phyloP scores from a whole-genome alignment of 805 yeast genomes.

The Komagataella populi region DNA sequence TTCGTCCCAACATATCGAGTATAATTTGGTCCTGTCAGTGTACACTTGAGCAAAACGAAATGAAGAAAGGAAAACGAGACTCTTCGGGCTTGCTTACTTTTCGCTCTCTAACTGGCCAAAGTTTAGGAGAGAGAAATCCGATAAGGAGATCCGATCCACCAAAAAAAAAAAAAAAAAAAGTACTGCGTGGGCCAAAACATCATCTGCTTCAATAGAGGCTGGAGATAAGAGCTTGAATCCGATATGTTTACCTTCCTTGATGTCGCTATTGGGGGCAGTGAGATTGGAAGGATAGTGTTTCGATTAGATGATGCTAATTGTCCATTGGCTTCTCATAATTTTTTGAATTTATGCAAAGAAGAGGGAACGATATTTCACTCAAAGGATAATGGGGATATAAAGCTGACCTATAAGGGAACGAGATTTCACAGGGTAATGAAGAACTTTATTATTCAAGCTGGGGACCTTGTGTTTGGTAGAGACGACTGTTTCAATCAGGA shows the following conservation, averaged over 20 bases:
- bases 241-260: conserved; percentile 31
- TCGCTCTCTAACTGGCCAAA: background rate
- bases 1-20: background rate
- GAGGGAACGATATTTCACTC: conserved; percentile 7
- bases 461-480: conserved; percentile 34
- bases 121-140: background rate
- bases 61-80: background rate
- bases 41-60: background rate
- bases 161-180: no score
- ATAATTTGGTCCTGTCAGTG: background rate
- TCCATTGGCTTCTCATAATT: conserved; percentile 42
- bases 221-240: background rate
- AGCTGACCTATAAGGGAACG: conserved; percentile 25
- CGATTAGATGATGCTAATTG: conserved; percentile 36
- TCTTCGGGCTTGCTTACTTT: background rate
- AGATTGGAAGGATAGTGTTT: conserved; percentile 47
- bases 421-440: conserved; percentile 50
- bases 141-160: background rate
- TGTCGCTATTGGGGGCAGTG: conserved; percentile 25
- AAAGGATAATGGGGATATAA: conserved; percentile 8
- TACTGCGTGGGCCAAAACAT: background rate
- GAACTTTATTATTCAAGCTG: conserved; percentile 62
- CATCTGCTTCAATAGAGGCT: background rate
- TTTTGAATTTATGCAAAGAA: conserved; percentile 30
- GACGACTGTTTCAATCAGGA: conserved; percentile 6